Evolutionary conservation across 768 basidiomycete species (phyloP).

Genomic region (Podaxis pistillaris): DNA sequence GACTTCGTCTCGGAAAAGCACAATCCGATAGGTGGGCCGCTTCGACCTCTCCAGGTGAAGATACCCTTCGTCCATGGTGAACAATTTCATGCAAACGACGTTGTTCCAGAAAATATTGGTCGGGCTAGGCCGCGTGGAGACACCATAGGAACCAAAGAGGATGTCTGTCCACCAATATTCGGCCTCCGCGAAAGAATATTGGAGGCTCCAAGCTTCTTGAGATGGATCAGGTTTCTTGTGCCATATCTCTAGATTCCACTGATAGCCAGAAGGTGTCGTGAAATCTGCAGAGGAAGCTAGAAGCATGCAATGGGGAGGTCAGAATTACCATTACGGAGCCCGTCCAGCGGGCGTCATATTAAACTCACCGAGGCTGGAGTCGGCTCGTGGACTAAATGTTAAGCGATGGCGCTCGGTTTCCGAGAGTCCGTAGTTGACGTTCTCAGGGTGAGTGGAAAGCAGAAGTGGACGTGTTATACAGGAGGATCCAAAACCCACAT

Average conservation of each 20-base stretch:
- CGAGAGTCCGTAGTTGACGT: slow-evolving; percentile 1
- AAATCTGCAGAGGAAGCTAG: slow-evolving; percentile 1
- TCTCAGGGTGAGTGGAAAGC: slow-evolving; percentile 19
- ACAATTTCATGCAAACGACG: slow-evolving; percentile 24
- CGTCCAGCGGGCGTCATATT: too few species aligned
- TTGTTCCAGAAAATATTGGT: slow-evolving; percentile 25
- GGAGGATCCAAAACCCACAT: slow-evolving; percentile 29
- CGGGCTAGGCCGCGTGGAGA: slow-evolving; percentile 19
- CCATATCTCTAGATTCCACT: slow-evolving; percentile 19
- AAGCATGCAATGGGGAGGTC: not conserved
- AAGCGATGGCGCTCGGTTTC: slow-evolving; percentile 12
- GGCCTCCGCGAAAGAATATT: slow-evolving; percentile 28
- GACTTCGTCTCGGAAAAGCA: slow-evolving; percentile 27
- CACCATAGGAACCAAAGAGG: slow-evolving; percentile 23
- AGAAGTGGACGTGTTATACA: slow-evolving; percentile 27
- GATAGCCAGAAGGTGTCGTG: not conserved
- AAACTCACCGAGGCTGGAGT: slow-evolving; percentile 1
- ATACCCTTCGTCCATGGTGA: slow-evolving; percentile 23
- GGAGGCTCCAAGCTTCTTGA: slow-evolving; percentile 21
- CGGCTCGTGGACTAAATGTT: not conserved
- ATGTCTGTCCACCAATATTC: slow-evolving; percentile 26
- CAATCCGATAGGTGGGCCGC: slow-evolving; percentile 20
- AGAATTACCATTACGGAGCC: not conserved
- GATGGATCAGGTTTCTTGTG: slow-evolving; percentile 11
- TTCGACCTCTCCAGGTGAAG: slow-evolving; percentile 13